phyloP scores from a whole-genome alignment of 176 grass and related monocot genomes.

The Ensete ventricosum region DNA sequence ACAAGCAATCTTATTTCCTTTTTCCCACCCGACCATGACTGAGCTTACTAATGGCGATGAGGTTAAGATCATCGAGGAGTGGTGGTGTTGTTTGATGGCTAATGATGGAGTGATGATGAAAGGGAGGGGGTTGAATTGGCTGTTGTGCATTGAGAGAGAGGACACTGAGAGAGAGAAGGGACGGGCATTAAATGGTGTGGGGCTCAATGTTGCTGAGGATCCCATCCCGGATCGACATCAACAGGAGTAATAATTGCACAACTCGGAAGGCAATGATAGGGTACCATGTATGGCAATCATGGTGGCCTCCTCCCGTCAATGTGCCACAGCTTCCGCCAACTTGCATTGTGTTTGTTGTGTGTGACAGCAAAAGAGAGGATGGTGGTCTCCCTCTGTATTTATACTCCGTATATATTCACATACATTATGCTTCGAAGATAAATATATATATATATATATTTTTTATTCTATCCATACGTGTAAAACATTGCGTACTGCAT shows the following conservation, averaged over 20 bases:
- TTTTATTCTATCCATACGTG: too few species aligned
- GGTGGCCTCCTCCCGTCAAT: neutral
- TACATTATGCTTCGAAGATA: too few species aligned
- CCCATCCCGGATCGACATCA: constrained; percentile 12
- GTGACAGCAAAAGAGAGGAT: too few species aligned
- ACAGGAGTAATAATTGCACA: constrained; percentile 15
- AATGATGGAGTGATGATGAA: constrained; percentile 10
- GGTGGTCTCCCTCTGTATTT: too few species aligned
- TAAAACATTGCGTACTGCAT: too few species aligned
- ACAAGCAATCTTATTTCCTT: too few species aligned
- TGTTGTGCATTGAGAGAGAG: neutral
- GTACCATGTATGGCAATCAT: constrained; percentile 22
- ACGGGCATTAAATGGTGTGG: neutral
- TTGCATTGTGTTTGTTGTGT: too few species aligned
- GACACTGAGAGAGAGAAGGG: neutral
- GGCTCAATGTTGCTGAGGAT: neutral
- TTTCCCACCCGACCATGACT: too few species aligned
- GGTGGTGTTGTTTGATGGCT: neutral
- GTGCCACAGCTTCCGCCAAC: too few species aligned
- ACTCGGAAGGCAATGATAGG: constrained; percentile 15
- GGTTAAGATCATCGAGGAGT: neutral
- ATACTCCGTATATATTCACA: too few species aligned
- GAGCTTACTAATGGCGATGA: too few species aligned
- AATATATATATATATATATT: too few species aligned
- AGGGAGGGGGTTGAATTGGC: neutral